Conservation (phyloP, 495 filamentous ascomycete genomes). For the Evansstolkia leycettana region DNA sequence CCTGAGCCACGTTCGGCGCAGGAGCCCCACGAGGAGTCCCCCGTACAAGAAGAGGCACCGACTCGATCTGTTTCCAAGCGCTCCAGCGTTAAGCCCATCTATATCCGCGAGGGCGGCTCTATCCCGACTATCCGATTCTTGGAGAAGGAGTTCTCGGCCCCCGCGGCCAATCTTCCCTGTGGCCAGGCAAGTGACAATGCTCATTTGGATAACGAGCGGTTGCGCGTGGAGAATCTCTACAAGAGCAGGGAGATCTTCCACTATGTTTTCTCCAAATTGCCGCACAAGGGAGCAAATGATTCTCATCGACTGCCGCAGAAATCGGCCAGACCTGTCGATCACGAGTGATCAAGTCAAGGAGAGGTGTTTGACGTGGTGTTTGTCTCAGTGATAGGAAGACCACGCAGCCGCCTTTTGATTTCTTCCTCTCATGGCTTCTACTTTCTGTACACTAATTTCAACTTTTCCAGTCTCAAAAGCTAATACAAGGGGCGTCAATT, state of each 20-base stretch:
- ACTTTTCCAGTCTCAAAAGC: too few relatives aligned
- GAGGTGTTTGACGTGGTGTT: too few relatives aligned
- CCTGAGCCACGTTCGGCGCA: background rate
- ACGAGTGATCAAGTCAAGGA: too few relatives aligned
- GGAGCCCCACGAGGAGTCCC: background rate
- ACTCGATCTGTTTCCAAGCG: background rate
- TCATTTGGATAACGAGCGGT: conserved; percentile 88
- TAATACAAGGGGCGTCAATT: too few relatives aligned
- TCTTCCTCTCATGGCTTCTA: too few relatives aligned
- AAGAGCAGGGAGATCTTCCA: conserved; percentile 89
- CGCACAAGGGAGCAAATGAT: conserved; percentile 6
- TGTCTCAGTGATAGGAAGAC: too few relatives aligned
- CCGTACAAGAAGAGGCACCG: too few relatives aligned
- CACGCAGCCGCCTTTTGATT: too few relatives aligned
- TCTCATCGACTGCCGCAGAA: too few relatives aligned
- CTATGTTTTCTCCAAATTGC: conserved; percentile 65
- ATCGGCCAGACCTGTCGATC: too few relatives aligned
- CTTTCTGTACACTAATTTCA: too few relatives aligned
- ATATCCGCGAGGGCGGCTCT: conserved; percentile 89
- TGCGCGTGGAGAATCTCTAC: conserved; percentile 75
- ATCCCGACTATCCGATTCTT: conserved; percentile 90
- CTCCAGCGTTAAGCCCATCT: conserved; percentile 41
- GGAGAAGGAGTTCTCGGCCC: conserved; percentile 87
- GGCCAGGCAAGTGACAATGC: conserved; percentile 91
- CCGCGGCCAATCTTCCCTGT: conserved; percentile 86